Base-by-base conservation (phyloP, 1,284 basidiomycete species). In the Bondarzewia mesenterica region DNA sequence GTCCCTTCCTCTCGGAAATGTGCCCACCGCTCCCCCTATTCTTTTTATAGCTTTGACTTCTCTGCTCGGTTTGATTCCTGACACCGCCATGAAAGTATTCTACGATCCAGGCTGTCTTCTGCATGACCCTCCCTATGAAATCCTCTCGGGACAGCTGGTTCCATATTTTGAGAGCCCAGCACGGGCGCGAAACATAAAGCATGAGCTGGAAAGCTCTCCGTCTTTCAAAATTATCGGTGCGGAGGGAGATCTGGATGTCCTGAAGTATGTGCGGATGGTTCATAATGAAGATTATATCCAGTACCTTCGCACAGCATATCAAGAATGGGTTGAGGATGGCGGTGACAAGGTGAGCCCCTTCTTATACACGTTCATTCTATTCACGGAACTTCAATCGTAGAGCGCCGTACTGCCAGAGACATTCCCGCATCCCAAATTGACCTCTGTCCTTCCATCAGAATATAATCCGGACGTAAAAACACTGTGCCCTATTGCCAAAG, bases 41-140 rank as follows among this genome's bases (percentile, higher is more conserved):
- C n/a, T n/a, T n/a, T n/a, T n/a, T n/a, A n/a, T n/a, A n/a, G n/a
- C n/a, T n/a, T n/a, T n/a, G n/a, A n/a, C n/a, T n/a, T n/a, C n/a
- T n/a, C n/a, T n/a, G n/a, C n/a, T n/a, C n/a, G n/a, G n/a, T 32
- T n/a, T 32, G 29, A 32, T 12, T 32, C 29, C 10, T 32, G 10
- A 10, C n/a, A 47, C 20, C 53, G 37, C 39, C 52, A 73, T 53
- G 49, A 63, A 60, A 2, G 56, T 65, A 45, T 52, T 57, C 43
- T 50, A 53, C 48, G 47, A 58, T 26, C 20, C 42, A 4, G 55
- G 52, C 23, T 58, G 54, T 43, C 54, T 60, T 26, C 46, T 60
- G 0, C 67, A 68, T 46, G 43, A 64, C 42, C 66, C 67, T 15
- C 60, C 60, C 4, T 54, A 59, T 32, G 66, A 69, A 46, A 61